phyloP scores from a whole-genome alignment of 495 filamentous ascomycete genomes.

The Polyplosphaeria fusca region DNA sequence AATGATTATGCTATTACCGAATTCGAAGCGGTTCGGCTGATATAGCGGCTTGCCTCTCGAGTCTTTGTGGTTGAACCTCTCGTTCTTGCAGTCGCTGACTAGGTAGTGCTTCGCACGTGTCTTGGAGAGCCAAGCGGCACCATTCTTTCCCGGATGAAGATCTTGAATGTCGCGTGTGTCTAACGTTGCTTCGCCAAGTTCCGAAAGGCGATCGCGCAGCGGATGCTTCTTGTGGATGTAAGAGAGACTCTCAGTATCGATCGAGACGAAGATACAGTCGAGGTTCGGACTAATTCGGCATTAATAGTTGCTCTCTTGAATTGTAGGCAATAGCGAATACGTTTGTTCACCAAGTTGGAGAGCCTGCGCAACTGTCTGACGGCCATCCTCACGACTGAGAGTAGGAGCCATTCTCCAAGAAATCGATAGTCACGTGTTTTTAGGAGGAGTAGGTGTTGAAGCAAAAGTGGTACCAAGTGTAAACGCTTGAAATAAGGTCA shows the following conservation, averaged over 20 bases:
- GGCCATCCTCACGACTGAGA: not conserved
- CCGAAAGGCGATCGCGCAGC: no score
- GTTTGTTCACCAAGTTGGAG: no score
- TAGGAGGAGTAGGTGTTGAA: no score
- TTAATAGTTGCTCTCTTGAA: not conserved
- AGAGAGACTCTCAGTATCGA: not conserved
- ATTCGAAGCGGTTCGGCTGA: not conserved
- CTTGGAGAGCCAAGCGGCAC: not conserved
- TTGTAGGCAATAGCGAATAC: no score
- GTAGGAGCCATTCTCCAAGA: no score
- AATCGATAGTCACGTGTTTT: no score
- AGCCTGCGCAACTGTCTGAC: not conserved
- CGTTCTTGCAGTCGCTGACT: not conserved
- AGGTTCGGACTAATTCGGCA: not conserved
- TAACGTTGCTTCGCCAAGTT: not conserved
- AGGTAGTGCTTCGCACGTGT: not conserved
- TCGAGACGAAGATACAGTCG: not conserved
- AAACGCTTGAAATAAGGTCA: no score
- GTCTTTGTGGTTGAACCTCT: not conserved
- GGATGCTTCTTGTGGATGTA: not conserved
- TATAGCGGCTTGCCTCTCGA: not conserved
- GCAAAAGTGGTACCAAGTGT: no score
- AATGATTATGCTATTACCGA: not conserved
- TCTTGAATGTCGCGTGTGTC: constrained; percentile 1
- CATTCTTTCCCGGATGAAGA: not conserved